These are phyloP conservation scores for Fusarium multiceps DNA, from an alignment of 2,329 filamentous ascomycete species.

Conservation along the genomic window DNA sequence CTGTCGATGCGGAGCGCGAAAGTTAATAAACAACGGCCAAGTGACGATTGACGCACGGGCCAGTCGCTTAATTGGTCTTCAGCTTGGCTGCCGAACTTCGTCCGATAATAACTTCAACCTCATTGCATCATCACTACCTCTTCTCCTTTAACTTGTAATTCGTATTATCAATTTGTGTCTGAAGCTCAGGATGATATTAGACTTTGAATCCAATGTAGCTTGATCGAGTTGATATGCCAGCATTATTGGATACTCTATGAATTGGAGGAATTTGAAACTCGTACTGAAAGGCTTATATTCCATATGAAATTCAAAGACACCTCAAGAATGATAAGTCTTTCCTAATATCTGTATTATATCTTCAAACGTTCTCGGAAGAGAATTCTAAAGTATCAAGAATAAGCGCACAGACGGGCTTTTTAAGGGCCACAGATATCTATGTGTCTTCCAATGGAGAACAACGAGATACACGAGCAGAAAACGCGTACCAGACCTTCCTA, in stretches of 20 bases:
- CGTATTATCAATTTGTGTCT: neutral
- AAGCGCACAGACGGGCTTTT: too few relatives aligned
- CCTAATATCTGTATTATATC: too few relatives aligned
- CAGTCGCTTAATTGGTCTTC: conserved; percentile 5
- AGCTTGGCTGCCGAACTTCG: conserved; percentile 12
- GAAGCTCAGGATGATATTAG: neutral
- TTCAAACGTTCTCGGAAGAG: too few relatives aligned
- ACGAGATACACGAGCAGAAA: too few relatives aligned
- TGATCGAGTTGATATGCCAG: neutral
- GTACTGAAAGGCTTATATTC: neutral
- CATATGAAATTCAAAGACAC: too few relatives aligned
- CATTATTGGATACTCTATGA: neutral
- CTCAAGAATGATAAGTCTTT: too few relatives aligned
- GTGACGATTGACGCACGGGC: conserved; percentile 22
- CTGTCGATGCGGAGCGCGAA: conserved; percentile 1
- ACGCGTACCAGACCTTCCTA: neutral
- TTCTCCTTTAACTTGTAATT: neutral
- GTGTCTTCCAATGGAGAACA: too few relatives aligned
- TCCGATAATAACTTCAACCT: conserved; percentile 1
- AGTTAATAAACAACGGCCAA: conserved; percentile 17
- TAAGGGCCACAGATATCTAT: too few relatives aligned
- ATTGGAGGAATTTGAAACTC: neutral
- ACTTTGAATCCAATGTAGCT: neutral
- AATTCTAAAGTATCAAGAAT: too few relatives aligned
- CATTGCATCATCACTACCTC: neutral